phyloP scores from a whole-genome alignment of 495 filamentous ascomycete species.

The Talaromyces ruber region DNA sequence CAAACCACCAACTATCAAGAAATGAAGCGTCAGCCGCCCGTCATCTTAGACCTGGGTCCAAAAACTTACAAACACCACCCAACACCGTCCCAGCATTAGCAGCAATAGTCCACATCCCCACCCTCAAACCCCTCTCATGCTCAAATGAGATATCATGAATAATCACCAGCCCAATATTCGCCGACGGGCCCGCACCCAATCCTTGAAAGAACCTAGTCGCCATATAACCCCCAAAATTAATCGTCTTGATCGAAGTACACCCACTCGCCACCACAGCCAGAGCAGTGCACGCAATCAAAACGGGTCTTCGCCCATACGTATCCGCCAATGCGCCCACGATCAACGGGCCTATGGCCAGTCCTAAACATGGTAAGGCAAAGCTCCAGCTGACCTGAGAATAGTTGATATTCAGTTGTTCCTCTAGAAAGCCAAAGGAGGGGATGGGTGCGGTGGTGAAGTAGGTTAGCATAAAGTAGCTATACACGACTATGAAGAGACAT shows the following conservation, averaged over 20 bases:
- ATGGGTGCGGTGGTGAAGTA: conserved; percentile 1
- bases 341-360: neutral
- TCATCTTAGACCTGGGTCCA: neutral
- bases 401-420: conserved; percentile 2
- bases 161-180: conserved; percentile 1
- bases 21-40: neutral
- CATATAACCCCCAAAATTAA: conserved; percentile 2
- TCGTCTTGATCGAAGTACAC: conserved; percentile 2
- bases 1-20: neutral
- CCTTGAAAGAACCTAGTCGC: conserved; percentile 1
- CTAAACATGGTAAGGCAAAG: neutral
- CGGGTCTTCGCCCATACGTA: neutral
- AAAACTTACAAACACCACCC: conserved; percentile 3
- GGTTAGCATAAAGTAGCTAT: conserved; percentile 2
- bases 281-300: neutral
- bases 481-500: neutral
- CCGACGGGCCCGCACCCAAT: neutral
- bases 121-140: conserved; percentile 2
- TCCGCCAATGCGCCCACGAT: neutral
- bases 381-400: conserved; percentile 1
- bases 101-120: conserved; percentile 2
- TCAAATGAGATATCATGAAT: conserved; percentile 6
- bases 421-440: conserved; percentile 1
- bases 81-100: neutral
- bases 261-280: neutral